Conservation (phyloP, 2,329 filamentous ascomycete genomes). For the Blastomyces parvus region DNA sequence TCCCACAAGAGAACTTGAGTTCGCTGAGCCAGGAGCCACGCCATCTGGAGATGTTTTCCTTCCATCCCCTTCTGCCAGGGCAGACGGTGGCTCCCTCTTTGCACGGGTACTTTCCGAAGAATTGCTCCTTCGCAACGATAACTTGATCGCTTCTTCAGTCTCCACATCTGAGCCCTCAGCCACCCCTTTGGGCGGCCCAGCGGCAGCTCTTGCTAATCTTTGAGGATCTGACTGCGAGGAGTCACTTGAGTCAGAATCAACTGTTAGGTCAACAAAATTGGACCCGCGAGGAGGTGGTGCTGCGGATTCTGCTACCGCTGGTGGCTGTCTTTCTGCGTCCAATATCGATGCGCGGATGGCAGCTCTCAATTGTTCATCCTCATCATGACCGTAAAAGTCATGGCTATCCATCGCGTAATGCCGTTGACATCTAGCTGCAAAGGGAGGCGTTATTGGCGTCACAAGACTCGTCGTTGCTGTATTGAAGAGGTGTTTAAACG, state of each 20-base stretch:
- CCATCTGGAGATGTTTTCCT: background rate
- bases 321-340: background rate
- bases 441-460: background rate
- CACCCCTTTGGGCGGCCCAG: background rate
- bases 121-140: conserved; percentile 21
- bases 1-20: conserved; percentile 18
- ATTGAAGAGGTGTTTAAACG: background rate
- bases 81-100: background rate
- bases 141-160: conserved; percentile 20
- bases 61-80: conserved; percentile 13
- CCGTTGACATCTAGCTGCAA: background rate
- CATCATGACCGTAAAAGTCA: background rate
- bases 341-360: conserved; percentile 1
- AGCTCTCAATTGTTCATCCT: background rate
- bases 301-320: no score
- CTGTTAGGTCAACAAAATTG: conserved; percentile 8
- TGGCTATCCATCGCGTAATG: background rate
- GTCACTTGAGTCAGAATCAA: background rate
- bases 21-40: background rate
- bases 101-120: background rate
- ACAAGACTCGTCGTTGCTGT: background rate
- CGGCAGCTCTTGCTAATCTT: background rate
- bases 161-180: conserved; percentile 11
- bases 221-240: conserved; percentile 12
- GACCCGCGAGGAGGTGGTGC: background rate